Base-by-base conservation (phyloP, 768 basidiomycete genomes). In the Kwoniella dejecticola region DNA sequence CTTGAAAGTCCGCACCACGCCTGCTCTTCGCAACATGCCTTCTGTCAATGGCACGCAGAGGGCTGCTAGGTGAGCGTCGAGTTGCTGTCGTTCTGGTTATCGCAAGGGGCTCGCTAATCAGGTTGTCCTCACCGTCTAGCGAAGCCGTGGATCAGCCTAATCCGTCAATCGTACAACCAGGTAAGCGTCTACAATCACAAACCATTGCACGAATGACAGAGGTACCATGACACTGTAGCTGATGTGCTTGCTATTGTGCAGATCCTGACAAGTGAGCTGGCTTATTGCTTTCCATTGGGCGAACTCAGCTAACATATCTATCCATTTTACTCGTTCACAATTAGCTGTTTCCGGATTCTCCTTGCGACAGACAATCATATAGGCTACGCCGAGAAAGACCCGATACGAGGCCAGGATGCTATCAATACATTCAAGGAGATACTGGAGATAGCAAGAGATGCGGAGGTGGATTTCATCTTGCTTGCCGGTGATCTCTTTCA, bases 401-500 rank as follows among this genome's bases (percentile, higher is more conserved):
- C 96, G 1, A 83, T 97, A 42, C 85, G 96, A 29, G 93, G 95
- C 0, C 88, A 91, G 78, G 96, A 99, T 76, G 90, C 92, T 2
- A 89, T 99, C 69, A 89, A 95, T 78, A 90, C 94, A 0, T 99
- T 99, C 80, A 84, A 84, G 68, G 96, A 99, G 81, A 91, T 99
- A 50, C 81, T 99, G 19, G 87, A 96, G 74, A 81, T 98, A 6
- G 95, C 92, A 2, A 86, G 88, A 15, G 94, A 94, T 68, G 67
- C 64, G 2, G 71, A 76, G n/a, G 95, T 97, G 56, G 96, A 99
- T 80, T 91, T 98, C 75, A 84, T 99, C 44, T 85, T 99, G 8
- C 86, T 98, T 6, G 95, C 89, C 13, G 96, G 96, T 7, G 96
- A 99, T 77, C 82, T 99, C 3, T 99, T 99, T 75, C 96, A 99